Base-by-base conservation (phyloP, 2,329 filamentous ascomycete genomes). In the Chrysoporthe cubensis region DNA sequence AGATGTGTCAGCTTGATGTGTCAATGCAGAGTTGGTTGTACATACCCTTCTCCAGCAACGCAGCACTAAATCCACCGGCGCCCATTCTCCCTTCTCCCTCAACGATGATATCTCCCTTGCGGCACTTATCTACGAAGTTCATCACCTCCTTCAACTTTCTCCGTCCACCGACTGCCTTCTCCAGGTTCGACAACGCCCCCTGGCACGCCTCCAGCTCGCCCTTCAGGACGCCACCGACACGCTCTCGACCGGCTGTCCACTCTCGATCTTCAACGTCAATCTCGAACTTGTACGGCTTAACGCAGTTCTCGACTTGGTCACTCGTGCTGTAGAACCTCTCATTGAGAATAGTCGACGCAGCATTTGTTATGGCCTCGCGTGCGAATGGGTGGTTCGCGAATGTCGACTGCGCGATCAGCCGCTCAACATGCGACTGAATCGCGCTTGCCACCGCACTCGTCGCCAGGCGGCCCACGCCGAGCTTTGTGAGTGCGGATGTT, bases 281-380 rank as follows among this genome's bases (percentile, higher is more conserved):
- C 71, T 97, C 94, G 73, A 95, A 98, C 77, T 99, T 99, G 83
- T 95, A 99, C 0, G 96, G 96, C 79, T 99, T 99, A 80, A 99
- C 96, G 77, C 95, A 99, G 76, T 98, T 98, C 79, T 99, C 96
- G 0, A 99, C 92, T 80, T 98, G 96, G 75, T 99, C 96, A 71
- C 92, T 96, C 1, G 96, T 99, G 79, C 95, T 96, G 80, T 97
- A 98, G 71, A 97, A 97, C 16, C 95, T 87, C 75, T 99, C 96
- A 72, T 96, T 96, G 14, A 99, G 82, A 64, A 99, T 98, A 37
- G 89, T 91, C 0, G 93, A 91, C 1, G 94, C 93, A 0, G 96
- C 94, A 73, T 97, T 94, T 60, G 89, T 91, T 72, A 99, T 98
- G n/a, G 93, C 92, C 78, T 96, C 90, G 46, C 93, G 90, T 11